A percentile compares a stretch with the other conserved stretches of the same genome.
Conservation (phyloP, 768 basidiomycete species). For the Termitomyces sp. region DNA sequence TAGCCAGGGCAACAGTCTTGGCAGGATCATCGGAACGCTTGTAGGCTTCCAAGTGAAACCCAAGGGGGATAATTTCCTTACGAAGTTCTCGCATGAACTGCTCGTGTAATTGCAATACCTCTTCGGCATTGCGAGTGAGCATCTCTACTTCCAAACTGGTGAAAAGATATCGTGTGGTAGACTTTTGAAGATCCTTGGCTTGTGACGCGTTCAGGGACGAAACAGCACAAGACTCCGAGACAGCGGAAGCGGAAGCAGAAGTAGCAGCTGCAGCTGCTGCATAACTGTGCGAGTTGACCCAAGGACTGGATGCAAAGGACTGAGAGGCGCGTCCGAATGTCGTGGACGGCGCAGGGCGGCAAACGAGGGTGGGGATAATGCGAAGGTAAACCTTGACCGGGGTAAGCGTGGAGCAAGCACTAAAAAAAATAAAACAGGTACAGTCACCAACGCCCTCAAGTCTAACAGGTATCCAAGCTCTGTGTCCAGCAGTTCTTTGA, state of each 20-base stretch:
- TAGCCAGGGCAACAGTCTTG: conserved; percentile 12
- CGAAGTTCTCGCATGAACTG: conserved; percentile 53
- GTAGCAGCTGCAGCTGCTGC: conserved; percentile 23
- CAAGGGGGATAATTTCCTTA: conserved; percentile 43
- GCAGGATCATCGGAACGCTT: conserved; percentile 11
- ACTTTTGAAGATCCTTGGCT: conserved; percentile 23
- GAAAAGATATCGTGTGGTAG: conserved; percentile 44
- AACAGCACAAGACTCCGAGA: conserved; percentile 18
- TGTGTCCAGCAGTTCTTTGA: conserved; percentile 80
- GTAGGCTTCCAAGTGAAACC: conserved; percentile 34
- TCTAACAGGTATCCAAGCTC: conserved; percentile 82
- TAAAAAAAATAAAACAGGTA: conserved; percentile 27
- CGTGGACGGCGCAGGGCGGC: conserved; percentile 31
- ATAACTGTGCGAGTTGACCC: conserved; percentile 38
- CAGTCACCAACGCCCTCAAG: conserved; percentile 70
- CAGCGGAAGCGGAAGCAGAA: conserved; percentile 18
- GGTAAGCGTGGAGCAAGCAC: not conserved
- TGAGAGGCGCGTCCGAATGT: conserved; percentile 36
- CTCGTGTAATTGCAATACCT: conserved; percentile 67
- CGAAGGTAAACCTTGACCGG: conserved; percentile 57
- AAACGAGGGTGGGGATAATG: conserved; percentile 44
- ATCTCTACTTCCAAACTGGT: conserved; percentile 51
- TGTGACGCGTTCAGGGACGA: conserved; percentile 13
- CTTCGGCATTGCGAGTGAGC: conserved; percentile 62
- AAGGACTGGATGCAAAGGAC: conserved; percentile 38